Evolutionary conservation across 148 eudicot species (phyloP).

Genomic region (Drosera capensis): DNA sequence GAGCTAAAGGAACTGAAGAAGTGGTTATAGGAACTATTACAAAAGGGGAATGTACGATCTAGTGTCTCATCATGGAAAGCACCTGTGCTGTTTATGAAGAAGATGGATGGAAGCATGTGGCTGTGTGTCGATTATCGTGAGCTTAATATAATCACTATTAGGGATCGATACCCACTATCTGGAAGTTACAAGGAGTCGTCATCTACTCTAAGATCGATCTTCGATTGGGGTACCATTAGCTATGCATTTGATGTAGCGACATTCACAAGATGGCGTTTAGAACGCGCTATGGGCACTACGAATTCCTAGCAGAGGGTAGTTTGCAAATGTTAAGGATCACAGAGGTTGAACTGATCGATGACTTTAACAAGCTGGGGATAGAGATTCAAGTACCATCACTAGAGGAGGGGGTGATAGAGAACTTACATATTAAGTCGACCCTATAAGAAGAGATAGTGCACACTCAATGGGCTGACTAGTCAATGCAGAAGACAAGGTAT

Average conservation of each 20-base stretch:
- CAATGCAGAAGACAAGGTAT: too few relatives aligned
- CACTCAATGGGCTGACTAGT: too few relatives aligned
- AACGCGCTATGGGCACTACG: background rate
- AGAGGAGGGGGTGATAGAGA: too few relatives aligned
- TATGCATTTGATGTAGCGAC: background rate
- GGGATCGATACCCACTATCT: background rate
- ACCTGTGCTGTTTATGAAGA: background rate
- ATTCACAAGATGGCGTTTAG: background rate
- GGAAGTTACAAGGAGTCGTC: background rate
- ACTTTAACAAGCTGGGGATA: too few relatives aligned
- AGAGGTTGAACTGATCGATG: too few relatives aligned
- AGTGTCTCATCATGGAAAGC: background rate
- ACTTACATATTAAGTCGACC: too few relatives aligned
- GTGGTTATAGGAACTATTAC: background rate
- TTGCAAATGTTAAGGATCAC: too few relatives aligned
- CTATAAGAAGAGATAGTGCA: too few relatives aligned
- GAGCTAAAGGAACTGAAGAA: constrained; percentile 1
- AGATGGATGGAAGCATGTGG: constrained; percentile 1
- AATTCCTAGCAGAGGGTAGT: too few relatives aligned
- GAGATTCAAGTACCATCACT: too few relatives aligned
- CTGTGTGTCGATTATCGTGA: background rate
- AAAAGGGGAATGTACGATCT: background rate
- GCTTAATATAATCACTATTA: background rate
- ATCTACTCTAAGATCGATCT: background rate
- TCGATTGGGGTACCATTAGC: background rate